Evolutionary conservation across 208 protist genomes (phyloP).

Genomic region (Leishmania guyanensis): DNA sequence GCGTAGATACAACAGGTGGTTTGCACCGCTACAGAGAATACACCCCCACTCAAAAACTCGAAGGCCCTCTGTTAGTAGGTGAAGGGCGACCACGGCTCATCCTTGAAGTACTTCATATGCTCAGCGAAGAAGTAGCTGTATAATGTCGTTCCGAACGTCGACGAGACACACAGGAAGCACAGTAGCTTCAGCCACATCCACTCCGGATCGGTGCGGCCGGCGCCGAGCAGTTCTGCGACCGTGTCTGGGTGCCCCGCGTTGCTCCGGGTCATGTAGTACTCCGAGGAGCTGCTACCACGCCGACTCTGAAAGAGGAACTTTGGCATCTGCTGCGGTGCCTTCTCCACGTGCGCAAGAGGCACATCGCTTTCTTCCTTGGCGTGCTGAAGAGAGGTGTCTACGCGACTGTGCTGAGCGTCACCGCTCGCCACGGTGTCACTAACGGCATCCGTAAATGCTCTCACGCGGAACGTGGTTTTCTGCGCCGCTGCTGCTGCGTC

Average conservation of each 20-base stretch:
- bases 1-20: background rate
- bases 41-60: background rate
- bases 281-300: slow-evolving; percentile 39
- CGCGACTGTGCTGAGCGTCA: background rate
- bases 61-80: slow-evolving; percentile 13
- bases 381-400: slow-evolving; percentile 6
- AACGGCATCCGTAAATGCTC: background rate
- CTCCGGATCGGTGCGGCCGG: slow-evolving; percentile 68
- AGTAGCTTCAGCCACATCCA: slow-evolving; percentile 87
- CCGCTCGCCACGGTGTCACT: background rate
- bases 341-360: background rate
- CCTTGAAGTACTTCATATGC: slow-evolving; percentile 84
- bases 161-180: slow-evolving; percentile 76
- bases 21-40: background rate
- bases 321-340: background rate
- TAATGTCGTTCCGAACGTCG: slow-evolving; percentile 69
- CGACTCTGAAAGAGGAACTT: slow-evolving; percentile 57
- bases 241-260: slow-evolving; percentile 64
- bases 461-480: background rate
- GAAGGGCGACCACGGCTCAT: slow-evolving; percentile 85
- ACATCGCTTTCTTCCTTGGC: background rate
- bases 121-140: slow-evolving; percentile 79
- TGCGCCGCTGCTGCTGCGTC: background rate
- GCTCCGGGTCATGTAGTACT: slow-evolving; percentile 60
- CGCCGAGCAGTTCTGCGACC: slow-evolving; percentile 47